Evolutionary conservation across 352 stramenopile genomes (phyloP), one percentile per base, ranked within the genome.

Genomic region (Aphanomyces cochlioides): DNA sequence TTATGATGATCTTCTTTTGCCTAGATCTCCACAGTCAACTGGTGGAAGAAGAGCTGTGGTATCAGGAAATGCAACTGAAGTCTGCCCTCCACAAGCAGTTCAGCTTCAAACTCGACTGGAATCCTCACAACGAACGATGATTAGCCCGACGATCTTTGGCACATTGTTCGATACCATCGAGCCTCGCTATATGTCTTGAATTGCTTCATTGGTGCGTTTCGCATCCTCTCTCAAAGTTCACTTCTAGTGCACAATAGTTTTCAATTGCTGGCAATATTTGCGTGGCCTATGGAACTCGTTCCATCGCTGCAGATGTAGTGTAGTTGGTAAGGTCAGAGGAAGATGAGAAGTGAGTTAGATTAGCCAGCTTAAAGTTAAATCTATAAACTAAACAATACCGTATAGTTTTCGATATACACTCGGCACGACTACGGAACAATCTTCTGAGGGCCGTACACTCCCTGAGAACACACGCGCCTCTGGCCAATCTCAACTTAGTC

Each of bases 61-160:
- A 69, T 41, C 63, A 17, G 63, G 43, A 8, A 56, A 74, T 37
- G 56, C 50, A 4, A 48, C 63, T 13, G 5, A 7, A 5, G 63
- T 69, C 13, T 69, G 63, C 63, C 38, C 63, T 3, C 43, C 53
- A 7, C 63, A 69, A 60, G 63, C 57, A 43, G 50, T 69, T 7
- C 63, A 69, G 50, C 45, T 69, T 1, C 63, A 69, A 19, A 61
- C 39, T 69, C 63, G 8, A 69, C 63, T 7, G 63, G 63, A 5
- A 58, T 69, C 37, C 50, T 69, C 34, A 58, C 17, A n/a, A n/a
- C n/a, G n/a, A 13, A 47, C 48, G 12, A 47, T 69, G 47, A 17
- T 69, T 7, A 47, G 63, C 12, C 63, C 57, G 59, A 43, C 63
- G 2, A 41, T 60, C 34, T 69, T 69, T 69, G 63, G 63, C 34